Percentiles rank a stretch among this genome's conserved stretches.
Conservation (phyloP, 129 eudicot genomes). For the Heracleum sosnowskyi region DNA sequence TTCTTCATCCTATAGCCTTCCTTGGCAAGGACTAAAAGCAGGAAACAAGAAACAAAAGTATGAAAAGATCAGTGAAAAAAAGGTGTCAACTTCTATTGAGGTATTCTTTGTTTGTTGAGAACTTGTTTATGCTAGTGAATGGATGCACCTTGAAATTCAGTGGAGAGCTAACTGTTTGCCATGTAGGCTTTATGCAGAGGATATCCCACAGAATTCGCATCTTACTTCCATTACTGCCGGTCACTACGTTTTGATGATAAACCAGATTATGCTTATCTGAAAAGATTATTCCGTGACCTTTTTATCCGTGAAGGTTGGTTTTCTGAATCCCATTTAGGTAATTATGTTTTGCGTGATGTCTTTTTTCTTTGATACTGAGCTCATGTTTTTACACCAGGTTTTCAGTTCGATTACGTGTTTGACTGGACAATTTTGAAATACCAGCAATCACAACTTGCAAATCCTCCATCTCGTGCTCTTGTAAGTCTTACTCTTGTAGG, state of each 20-base stretch:
- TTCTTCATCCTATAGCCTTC: not conserved
- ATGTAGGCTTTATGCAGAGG: conserved; percentile 3
- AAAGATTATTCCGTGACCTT: conserved; percentile 10
- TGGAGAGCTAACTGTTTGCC: not conserved
- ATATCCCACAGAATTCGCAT: conserved; percentile 10
- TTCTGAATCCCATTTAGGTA: not conserved
- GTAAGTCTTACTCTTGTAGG: not conserved
- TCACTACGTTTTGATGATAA: conserved; percentile 10
- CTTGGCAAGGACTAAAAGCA: conserved; percentile 16
- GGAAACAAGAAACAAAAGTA: conserved; percentile 18
- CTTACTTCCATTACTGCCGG: conserved; percentile 11
- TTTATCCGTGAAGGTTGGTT: conserved; percentile 6
- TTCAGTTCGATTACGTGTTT: conserved; percentile 11
- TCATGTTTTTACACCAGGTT: not conserved
- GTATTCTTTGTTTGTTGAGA: not conserved
- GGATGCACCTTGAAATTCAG: not conserved
- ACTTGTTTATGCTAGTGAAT: not conserved
- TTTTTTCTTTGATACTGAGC: not conserved
- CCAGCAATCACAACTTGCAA: conserved; percentile 9
- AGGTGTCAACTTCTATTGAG: conserved; percentile 17
- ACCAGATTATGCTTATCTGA: conserved; percentile 10
- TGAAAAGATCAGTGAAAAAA: conserved; percentile 16
- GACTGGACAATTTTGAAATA: conserved; percentile 10
- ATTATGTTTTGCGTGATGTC: not conserved
- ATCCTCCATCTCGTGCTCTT: conserved; percentile 8